These are phyloP conservation scores for Sporothrix dimorphospora DNA, from an alignment of 2,329 filamentous ascomycete species.

Conservation along the genomic window DNA sequence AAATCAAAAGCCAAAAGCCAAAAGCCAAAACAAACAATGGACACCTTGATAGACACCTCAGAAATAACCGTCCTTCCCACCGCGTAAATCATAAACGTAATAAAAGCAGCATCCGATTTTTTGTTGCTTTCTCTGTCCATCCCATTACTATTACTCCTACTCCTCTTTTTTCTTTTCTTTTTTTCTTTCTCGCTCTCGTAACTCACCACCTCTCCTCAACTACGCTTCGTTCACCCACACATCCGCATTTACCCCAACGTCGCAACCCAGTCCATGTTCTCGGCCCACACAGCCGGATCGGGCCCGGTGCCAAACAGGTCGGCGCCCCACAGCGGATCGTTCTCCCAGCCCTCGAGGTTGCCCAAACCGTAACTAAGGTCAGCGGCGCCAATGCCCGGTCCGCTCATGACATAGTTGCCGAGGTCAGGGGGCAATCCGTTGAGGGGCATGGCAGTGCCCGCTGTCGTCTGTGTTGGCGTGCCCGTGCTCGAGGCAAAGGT, in stretches of 20 bases:
- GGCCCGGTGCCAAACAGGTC: constrained; percentile 34
- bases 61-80: no score
- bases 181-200: background rate
- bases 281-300: constrained; percentile 35
- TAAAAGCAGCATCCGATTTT: no score
- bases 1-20: no score
- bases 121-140: background rate
- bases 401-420: constrained; percentile 9
- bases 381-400: background rate
- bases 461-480: background rate
- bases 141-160: background rate
- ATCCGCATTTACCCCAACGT: background rate
- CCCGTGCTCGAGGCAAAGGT: background rate
- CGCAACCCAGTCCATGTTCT: constrained; percentile 30
- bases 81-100: no score
- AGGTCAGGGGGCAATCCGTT: constrained; percentile 21
- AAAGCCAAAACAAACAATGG: no score
- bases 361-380: constrained; percentile 19
- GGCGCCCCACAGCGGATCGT: constrained; percentile 31
- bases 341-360: constrained; percentile 30
- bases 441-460: background rate
- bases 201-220: background rate
- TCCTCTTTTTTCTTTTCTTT: no score
- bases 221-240: background rate
- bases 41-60: no score